phyloP scores from a whole-genome alignment of 1,284 basidiomycete species.

The Mycosarcoma maydis region DNA sequence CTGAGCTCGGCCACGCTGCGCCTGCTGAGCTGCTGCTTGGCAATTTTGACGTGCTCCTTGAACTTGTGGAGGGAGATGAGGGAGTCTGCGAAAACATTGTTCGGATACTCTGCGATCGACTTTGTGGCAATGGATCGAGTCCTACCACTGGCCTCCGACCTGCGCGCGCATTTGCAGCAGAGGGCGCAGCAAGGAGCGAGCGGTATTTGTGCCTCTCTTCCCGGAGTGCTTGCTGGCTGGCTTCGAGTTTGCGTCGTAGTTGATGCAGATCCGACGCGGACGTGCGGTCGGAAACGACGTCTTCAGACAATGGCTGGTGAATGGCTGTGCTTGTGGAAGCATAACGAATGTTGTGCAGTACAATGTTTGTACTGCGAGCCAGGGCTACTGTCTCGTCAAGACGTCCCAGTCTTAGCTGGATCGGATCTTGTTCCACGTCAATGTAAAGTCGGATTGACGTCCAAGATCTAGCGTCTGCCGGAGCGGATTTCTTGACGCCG shows the following conservation, averaged over 20 bases:
- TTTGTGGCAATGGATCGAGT: constrained; percentile 1
- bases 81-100: background rate
- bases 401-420: constrained; percentile 11
- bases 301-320: too few relatives aligned
- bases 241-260: constrained; percentile 16
- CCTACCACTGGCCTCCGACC: constrained; percentile 20
- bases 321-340: too few relatives aligned
- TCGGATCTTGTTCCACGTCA: constrained; percentile 4
- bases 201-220: constrained; percentile 48
- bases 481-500: constrained; percentile 2
- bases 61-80: constrained; percentile 1
- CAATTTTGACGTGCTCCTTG: background rate
- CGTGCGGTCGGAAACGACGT: too few relatives aligned
- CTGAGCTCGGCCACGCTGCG: constrained; percentile 9
- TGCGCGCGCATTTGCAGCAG: background rate
- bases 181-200: constrained; percentile 37
- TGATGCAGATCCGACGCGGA: constrained; percentile 2
- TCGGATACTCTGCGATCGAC: constrained; percentile 4
- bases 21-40: constrained; percentile 16
- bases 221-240: constrained; percentile 30
- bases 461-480: background rate
- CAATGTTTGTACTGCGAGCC: constrained; percentile 4
- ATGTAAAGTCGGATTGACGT: constrained; percentile 18
- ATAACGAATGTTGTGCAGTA: background rate
- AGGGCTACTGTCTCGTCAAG: constrained; percentile 5